Conservation (phyloP, 1,139 yeast genomes). For the Blastobotrys illinoisensis region DNA sequence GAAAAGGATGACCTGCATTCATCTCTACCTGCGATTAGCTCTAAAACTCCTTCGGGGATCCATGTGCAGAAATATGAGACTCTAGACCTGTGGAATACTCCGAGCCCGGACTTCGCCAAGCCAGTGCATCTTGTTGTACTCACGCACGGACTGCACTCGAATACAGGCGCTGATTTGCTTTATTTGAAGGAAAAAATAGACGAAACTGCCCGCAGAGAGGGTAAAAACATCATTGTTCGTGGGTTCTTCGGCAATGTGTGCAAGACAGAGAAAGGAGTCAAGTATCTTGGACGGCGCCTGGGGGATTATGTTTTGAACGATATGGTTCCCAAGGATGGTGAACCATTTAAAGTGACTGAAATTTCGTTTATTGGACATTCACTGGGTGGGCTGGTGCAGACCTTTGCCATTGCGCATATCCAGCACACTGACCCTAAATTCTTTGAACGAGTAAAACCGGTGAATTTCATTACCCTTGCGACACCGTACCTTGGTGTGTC, state of each 20-base stretch:
- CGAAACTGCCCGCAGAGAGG: conserved; percentile 38
- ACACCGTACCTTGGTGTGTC: conserved; percentile 85
- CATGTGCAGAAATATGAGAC: conserved; percentile 55
- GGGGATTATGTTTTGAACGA: conserved; percentile 71
- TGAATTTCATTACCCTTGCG: conserved; percentile 81
- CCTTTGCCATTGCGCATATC: conserved; percentile 84
- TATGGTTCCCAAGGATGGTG: conserved; percentile 35
- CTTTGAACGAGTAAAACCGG: conserved; percentile 59
- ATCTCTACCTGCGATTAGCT: conserved; percentile 3
- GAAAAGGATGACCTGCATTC: conserved; percentile 39
- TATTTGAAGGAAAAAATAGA: conserved; percentile 82
- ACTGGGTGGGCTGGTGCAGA: conserved; percentile 84
- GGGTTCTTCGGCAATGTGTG: conserved; percentile 84
- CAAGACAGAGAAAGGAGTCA: conserved; percentile 85
- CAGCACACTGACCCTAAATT: conserved; percentile 67
- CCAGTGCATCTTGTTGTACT: conserved; percentile 71
- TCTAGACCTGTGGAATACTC: conserved; percentile 66
- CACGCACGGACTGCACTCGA: conserved; percentile 91
- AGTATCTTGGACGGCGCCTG: conserved; percentile 74
- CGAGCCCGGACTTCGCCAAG: conserved; percentile 40
- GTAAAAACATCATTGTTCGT: conserved; percentile 65
- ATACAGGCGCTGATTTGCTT: conserved; percentile 81
- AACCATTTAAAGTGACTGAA: conserved; percentile 39
- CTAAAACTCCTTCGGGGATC: conserved; percentile 21
- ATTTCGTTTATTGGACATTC: conserved; percentile 92